A percentile compares a stretch with the other conserved stretches of the same genome.
Conservation (phyloP, 177 flowering plant species). For the Vitis hybrid region DNA sequence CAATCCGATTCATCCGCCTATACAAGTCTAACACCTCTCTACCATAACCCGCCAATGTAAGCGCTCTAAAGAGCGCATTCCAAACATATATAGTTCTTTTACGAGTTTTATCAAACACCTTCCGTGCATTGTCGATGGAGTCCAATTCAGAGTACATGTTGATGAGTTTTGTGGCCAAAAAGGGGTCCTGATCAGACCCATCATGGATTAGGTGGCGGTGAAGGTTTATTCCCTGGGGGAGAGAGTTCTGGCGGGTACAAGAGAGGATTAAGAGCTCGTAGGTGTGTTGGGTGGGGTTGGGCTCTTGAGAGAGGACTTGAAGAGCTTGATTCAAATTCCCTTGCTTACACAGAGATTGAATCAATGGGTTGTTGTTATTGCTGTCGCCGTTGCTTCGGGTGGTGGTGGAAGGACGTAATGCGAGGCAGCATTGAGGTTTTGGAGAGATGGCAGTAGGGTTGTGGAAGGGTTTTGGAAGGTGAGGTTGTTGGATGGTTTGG, state of each 20-base stretch:
- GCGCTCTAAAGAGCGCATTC: constrained; percentile 68
- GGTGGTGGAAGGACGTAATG: constrained; percentile 20
- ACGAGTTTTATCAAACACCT: constrained; percentile 63
- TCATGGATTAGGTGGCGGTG: constrained; percentile 44
- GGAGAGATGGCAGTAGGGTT: constrained; percentile 12
- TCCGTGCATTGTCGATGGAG: constrained; percentile 49
- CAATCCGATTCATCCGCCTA: constrained; percentile 46
- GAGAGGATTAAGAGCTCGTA: constrained; percentile 64
- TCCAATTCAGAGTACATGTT: constrained; percentile 49
- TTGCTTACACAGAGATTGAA: constrained; percentile 55
- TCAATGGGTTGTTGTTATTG: constrained; percentile 40
- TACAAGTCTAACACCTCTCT: constrained; percentile 54
- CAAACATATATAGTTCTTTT: constrained; percentile 59
- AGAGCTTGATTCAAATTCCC: constrained; percentile 64
- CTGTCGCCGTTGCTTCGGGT: constrained; percentile 8
- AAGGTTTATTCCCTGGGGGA: constrained; percentile 43
- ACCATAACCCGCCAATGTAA: constrained; percentile 58
- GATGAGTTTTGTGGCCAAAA: constrained; percentile 76
- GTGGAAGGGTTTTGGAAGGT: constrained; percentile 10
- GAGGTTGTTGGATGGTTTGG: constrained; percentile 30
- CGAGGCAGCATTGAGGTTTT: constrained; percentile 22
- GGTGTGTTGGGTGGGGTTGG: constrained; percentile 63
- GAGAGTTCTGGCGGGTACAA: constrained; percentile 40
- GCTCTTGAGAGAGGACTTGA: constrained; percentile 49
- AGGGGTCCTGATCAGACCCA: constrained; percentile 70